Conservation (phyloP, 208 protist species). For the Crithidia expoeki region DNA sequence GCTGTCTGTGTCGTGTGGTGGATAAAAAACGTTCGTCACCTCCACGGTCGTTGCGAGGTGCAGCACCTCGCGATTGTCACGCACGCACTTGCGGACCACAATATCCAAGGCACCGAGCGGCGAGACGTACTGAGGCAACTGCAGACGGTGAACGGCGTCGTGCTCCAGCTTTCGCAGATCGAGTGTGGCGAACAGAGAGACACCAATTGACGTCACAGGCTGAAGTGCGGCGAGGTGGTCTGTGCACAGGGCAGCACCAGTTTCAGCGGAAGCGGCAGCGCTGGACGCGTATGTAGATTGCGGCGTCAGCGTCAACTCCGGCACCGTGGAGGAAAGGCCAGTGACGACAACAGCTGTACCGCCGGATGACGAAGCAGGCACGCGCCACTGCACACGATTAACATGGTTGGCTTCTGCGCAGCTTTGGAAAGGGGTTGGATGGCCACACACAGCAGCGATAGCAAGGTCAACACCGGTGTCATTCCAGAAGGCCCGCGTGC, state of each 20-base stretch:
- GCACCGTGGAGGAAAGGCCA: background rate
- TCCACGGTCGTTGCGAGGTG: slow-evolving; percentile 25
- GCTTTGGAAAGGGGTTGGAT: background rate
- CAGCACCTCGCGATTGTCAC: background rate
- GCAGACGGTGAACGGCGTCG: slow-evolving; percentile 9
- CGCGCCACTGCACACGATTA: background rate
- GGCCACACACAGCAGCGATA: background rate
- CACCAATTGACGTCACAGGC: background rate
- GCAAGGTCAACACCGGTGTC: slow-evolving; percentile 24
- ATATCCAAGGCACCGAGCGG: slow-evolving; percentile 27
- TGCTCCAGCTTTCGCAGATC: slow-evolving; percentile 1
- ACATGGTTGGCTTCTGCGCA: too few relatives aligned
- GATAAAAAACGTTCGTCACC: slow-evolving; percentile 33
- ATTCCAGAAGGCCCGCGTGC: slow-evolving; percentile 15
- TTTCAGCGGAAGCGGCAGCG: background rate
- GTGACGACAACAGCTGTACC: background rate
- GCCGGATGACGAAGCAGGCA: background rate
- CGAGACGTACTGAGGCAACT: slow-evolving; percentile 20
- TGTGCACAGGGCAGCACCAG: background rate
- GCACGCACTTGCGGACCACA: slow-evolving; percentile 14
- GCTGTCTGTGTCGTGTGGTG: background rate
- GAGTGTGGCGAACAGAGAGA: background rate
- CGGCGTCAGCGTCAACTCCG: slow-evolving; percentile 3
- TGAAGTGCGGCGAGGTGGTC: background rate
- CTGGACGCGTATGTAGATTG: background rate